phyloP scores from a whole-genome alignment of 768 basidiomycete species.

The Daedaleopsis nitida region DNA sequence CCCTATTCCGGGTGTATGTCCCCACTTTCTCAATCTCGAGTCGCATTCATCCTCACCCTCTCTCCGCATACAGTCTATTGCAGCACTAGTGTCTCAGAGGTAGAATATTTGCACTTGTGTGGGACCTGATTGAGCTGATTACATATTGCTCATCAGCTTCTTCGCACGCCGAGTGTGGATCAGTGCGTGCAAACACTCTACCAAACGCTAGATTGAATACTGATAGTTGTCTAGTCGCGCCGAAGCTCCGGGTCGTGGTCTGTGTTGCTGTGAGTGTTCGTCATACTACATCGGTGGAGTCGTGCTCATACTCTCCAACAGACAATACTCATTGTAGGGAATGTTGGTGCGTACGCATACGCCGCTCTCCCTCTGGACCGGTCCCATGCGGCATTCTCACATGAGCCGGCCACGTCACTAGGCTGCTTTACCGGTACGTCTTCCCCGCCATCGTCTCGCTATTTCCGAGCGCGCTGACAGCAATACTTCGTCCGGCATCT shows the following conservation, averaged over 20 bases:
- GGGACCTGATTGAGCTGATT: background rate
- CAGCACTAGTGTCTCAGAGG: slow-evolving; percentile 4
- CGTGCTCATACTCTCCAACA: background rate
- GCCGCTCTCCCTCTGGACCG: no score
- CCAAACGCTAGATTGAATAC: background rate
- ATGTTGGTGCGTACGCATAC: background rate
- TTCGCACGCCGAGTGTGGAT: slow-evolving; percentile 7
- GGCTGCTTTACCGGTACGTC: slow-evolving; percentile 4
- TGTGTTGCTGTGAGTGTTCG: background rate
- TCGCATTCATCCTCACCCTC: background rate
- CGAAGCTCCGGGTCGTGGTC: background rate
- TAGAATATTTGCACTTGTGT: background rate
- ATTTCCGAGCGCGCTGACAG: background rate
- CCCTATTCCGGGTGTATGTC: slow-evolving; percentile 4
- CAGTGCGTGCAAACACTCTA: background rate
- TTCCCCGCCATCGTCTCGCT: background rate
- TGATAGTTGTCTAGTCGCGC: background rate
- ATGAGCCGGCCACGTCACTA: background rate
- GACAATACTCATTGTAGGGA: background rate
- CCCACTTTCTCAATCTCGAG: background rate
- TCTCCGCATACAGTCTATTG: background rate
- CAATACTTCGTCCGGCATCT: background rate
- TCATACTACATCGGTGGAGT: no score
- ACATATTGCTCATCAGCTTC: background rate
- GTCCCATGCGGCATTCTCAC: no score